Base-by-base conservation (phyloP, 169 alveolate species). In the Cryptosporidium baileyi region DNA sequence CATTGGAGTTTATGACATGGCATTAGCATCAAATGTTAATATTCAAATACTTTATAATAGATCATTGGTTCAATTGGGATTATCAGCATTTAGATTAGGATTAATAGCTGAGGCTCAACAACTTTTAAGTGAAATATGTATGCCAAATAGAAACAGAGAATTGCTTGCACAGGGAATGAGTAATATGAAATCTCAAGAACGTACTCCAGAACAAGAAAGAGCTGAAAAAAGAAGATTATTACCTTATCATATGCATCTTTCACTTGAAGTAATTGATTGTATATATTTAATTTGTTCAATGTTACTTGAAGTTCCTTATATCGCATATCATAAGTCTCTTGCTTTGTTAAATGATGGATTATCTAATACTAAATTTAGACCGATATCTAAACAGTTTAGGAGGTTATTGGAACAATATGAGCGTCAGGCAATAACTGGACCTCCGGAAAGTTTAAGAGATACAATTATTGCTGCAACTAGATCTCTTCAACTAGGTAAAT, bases 181-280 rank as follows among this genome's bases (percentile, higher is more conserved):
- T 11, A 93, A 89, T 65, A 60, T 92, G 80, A 95, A 94, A 85
- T 93, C 94, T 63, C 92, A 92, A 59, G 99, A 97, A 81, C 94
- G 96, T 79, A 94, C 98, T 22, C 91, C 94, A 38, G 98, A 95
- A 89, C 97, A 95, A 88, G 99, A 97, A 88, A 81, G 97, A 47
- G 98, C 97, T 4, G 99, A 98, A 92, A 94, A 93, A 85, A 96
- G 98, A 82, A 67, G 99, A 59, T 93, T 93, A 65, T 94, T 97
- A 38, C 99, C 99, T 6, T 95, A 93, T 91, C 98, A 97, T 90
- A 95, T 97, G 99, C 99, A 96, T 92, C 95, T 98, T 82, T 95
- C 96, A 81, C 92, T 95, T 47, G 99, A 98, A 90, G 94, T 94
- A 57, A 93, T 96, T 19, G 99, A 96, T 91, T 92, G 96, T 74